Base-by-base conservation (phyloP, 495 filamentous ascomycete species). In the Thermothielavioides terrestris region DNA sequence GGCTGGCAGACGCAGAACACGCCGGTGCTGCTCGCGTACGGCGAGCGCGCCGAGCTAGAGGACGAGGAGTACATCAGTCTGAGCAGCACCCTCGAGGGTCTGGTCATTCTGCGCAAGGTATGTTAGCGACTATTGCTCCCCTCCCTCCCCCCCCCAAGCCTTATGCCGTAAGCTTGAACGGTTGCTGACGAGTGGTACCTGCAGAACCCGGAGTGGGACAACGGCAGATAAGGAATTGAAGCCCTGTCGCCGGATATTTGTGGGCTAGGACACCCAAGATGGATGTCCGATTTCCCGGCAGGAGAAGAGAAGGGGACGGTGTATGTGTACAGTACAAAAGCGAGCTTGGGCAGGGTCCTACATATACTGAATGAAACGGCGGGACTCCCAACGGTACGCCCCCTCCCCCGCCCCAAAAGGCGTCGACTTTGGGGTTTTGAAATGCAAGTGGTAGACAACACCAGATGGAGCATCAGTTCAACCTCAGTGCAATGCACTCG, bases 1-100 rank as follows among this genome's bases (percentile, higher is more conserved):
- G 92, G 92, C 32, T 99, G 92, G 92, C 92, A 99, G 72, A 99
- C 92, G 52, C 92, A 99, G 71, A 96, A 87, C 71, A 97, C 92
- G 17, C 92, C 92, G 3, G 92, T 99, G 42, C 73, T 99, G 47
- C 72, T 99, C 61, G 81, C 88, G 8, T 81, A 95, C 66, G 94
- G 92, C 12, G 92, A 99, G 75, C 75, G 92, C 59, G 92, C 92
- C 35, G 92, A 99, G 73, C 68, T 99, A 42, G 92, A 99, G 67
- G 94, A 97, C 62, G 92, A 99, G 73, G 81, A 97, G 68, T 99
- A 97, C 59, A 82, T 96, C 46, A 85, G 84, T 67, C 72, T 96
- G 56, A 91, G 82, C 57, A 91, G 80, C 73, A 94, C 81, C 39
- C 73, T 99, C 35, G 92, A 99, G 74, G 94, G 94, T 14, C 72